Conservation (phyloP, 2,329 filamentous ascomycete species). For the Paracoccidioides brasiliensis region DNA sequence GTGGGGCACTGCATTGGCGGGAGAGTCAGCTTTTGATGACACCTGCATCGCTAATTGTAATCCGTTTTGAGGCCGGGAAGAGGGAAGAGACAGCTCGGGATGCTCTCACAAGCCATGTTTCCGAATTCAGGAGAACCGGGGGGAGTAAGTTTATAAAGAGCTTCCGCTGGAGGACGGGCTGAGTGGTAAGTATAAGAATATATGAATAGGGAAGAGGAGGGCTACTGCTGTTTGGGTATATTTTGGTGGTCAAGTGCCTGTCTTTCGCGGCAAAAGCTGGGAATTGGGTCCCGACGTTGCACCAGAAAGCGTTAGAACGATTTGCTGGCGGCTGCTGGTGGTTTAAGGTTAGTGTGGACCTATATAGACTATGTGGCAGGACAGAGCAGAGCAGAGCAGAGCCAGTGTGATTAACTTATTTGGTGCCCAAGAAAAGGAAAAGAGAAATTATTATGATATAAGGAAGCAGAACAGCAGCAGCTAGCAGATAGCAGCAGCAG, state of each 20-base stretch:
- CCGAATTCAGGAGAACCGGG: neutral
- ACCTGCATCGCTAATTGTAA: neutral
- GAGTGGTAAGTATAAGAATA: neutral
- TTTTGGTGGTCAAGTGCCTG: neutral
- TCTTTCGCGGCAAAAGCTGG: conserved; percentile 1
- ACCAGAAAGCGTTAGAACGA: conserved; percentile 8
- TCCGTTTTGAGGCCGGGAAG: too few relatives aligned
- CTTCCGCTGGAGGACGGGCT: neutral
- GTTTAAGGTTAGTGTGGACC: too few relatives aligned
- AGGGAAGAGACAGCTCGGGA: neutral
- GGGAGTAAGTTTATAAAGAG: too few relatives aligned
- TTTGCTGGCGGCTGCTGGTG: conserved; percentile 26
- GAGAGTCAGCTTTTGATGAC: conserved; percentile 7
- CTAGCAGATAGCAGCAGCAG: too few relatives aligned
- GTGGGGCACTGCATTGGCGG: conserved; percentile 31
- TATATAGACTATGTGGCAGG: too few relatives aligned
- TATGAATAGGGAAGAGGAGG: too few relatives aligned
- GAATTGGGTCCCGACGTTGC: neutral
- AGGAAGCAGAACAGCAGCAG: too few relatives aligned
- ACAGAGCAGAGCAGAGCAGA: too few relatives aligned
- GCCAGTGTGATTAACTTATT: too few relatives aligned
- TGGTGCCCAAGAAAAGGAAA: too few relatives aligned
- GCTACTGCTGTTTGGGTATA: too few relatives aligned
- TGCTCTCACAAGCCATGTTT: conserved; percentile 1
- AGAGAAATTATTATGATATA: too few relatives aligned